Percentiles rank a stretch among this genome's conserved stretches.
These are phyloP conservation scores for Dalbergia cultrata DNA, from an alignment of 306 rosid genomes.

Conservation along the genomic window DNA sequence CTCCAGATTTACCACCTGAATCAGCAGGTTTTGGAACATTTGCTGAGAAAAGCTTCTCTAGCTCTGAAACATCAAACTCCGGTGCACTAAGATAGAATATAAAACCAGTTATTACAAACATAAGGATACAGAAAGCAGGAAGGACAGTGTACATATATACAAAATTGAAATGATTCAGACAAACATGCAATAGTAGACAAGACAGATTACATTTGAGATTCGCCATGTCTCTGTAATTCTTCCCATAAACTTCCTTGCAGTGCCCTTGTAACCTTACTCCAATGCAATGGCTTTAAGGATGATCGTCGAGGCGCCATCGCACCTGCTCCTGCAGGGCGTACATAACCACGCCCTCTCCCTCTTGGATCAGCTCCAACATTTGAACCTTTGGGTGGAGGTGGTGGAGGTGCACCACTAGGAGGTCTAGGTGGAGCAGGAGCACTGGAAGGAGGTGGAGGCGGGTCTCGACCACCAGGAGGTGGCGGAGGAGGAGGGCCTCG, in stretches of 20 bases:
- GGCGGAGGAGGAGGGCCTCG: conserved; percentile 59
- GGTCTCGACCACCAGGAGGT: conserved; percentile 52
- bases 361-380: conserved; percentile 57
- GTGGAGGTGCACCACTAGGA: conserved; percentile 76
- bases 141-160: conserved; percentile 4
- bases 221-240: conserved; percentile 88
- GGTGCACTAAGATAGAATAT: conserved; percentile 70
- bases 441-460: conserved; percentile 69
- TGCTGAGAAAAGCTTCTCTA: conserved; percentile 90
- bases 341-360: conserved; percentile 92
- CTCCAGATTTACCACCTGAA: conserved; percentile 77
- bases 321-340: conserved; percentile 65
- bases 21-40: conserved; percentile 86
- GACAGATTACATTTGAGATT: conserved; percentile 75
- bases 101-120: conserved; percentile 44
- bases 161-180: conserved; percentile 34
- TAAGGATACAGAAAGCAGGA: conserved; percentile 40
- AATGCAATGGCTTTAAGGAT: conserved; percentile 90
- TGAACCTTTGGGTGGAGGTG: conserved; percentile 77
- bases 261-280: conserved; percentile 97
- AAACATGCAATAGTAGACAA: conserved; percentile 30
- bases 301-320: conserved; percentile 70
- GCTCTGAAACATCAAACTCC: conserved; percentile 95
- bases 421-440: conserved; percentile 71
- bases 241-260: conserved; percentile 99